Evolutionary conservation across 78 protist genomes (phyloP), one percentile per base, ranked within the genome.

Genomic region (Dictyostelium firmibasis): DNA sequence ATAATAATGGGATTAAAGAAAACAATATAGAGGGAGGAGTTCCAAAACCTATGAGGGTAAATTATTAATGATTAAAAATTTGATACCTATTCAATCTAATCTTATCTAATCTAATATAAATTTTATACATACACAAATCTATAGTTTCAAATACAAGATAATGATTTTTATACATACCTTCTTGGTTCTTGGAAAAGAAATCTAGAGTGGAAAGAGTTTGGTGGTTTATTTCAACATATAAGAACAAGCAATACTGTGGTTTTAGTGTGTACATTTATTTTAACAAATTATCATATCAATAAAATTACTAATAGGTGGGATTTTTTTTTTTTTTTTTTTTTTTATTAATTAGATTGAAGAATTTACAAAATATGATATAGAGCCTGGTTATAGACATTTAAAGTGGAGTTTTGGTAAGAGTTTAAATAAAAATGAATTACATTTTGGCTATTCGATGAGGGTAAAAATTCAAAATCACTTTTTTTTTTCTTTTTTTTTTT

Each of bases 331-430:
- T n/a, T n/a, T n/a, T n/a, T n/a, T n/a, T n/a, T 50, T 60, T 18
- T 27, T 62, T 35, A 2, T 60, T 29, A 4, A 18, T 27, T 47
- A 89, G 93, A 92, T 92, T n/a, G 96, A 92, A 41, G 96, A 92
- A 31, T 72, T 23, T 11, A 77, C 79, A 41, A 76, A 76, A 38
- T 85, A 60, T 44, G 83, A 81, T 74, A 33, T 3, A 23, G 96
- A 92, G 27, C 89, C 89, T 35, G 25, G 33, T 4, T 35, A 84
- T 23, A 86, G 93, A 29, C n/a, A 81, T 44, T 86, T 94, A 64
- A 94, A 94, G 44, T 94, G 97, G 97, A 87, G 91, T 53, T 94
- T 94, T 88, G 97, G 97, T 41, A 85, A 79, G 41, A 83, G 92
- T 70, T 35, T 94, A 76, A 31, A 43, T n/a, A 86, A 86, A 79